Evolutionary conservation across 495 filamentous ascomycete species (phyloP), one percentile per base, ranked within the genome.

Genomic region (Aspergillus steynii): DNA sequence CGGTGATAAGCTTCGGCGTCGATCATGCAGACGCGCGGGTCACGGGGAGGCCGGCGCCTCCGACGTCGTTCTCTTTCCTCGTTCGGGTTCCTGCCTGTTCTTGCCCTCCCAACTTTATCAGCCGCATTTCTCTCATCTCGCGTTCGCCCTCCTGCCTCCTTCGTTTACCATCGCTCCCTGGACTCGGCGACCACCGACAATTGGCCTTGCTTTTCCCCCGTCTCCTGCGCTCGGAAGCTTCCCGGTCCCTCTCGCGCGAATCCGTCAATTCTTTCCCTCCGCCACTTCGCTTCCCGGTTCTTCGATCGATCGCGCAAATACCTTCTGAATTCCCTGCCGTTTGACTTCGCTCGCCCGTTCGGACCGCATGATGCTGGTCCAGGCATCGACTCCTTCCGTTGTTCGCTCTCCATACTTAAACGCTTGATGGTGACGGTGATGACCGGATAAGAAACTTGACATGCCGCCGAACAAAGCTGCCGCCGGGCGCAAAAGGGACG

Each of bases 381-480:
- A 50, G 52, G 49, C 62, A 55, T 65, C 60, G 48, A 42, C 51
- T 27, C 5, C 50, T 25, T 37, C 56, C n/a, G 8, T 27, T 32
- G 34, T 46, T 32, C 57, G 20, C 10, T 42, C n/a, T 61, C 50
- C 14, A 10, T 54, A 50, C 56, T 29, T 60, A 50, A 57, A 27
- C 53, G 59, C 60, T 53, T 63, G 56, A 59, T 55, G 53, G 56
- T 20, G 20, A 20, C 20, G 20, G 51, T 26, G 12, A 52, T 58
- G 37, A 6, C 53, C 32, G 54, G 27, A 37, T 48, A 29, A 58
- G 28, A 29, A 29, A 3, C 29, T 45, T 52, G 59, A 60, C 54
- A 75, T 74, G 74, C 61, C 68, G 8, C 62, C 72, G n/a, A 72
- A 61, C 26, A 73, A 72, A 63, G 55, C 54, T 25, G 45, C 59